A percentile compares a stretch with the other conserved stretches of the same genome.
Conservation (phyloP, 192 early-diverging fungal genomes). For the Coemansia sp. region DNA sequence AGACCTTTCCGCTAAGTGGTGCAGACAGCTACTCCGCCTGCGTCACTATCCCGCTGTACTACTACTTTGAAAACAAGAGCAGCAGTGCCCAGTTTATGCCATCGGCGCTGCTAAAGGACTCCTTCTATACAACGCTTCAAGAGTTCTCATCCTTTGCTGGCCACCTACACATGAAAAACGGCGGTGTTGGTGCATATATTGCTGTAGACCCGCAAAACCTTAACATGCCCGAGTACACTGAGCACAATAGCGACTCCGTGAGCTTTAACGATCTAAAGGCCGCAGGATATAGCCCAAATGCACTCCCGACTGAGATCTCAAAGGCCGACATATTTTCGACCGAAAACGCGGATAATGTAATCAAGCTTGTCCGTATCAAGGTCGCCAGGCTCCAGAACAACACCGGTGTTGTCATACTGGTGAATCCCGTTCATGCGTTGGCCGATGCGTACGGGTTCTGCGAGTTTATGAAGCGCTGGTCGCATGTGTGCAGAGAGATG, state of each 20-base stretch:
- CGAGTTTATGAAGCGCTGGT: conserved; percentile 28
- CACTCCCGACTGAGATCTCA: conserved; percentile 3
- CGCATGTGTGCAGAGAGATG: conserved; percentile 7
- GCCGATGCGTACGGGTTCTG: conserved; percentile 24
- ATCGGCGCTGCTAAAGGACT: conserved; percentile 6
- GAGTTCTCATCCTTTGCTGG: conserved; percentile 32
- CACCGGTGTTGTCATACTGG: conserved; percentile 28
- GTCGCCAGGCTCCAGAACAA: conserved; percentile 20
- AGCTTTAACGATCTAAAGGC: conserved; percentile 12
- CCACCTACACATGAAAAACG: background rate
- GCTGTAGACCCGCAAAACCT: conserved; percentile 15
- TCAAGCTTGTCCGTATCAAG: conserved; percentile 14
- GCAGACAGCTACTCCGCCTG: conserved; percentile 13
- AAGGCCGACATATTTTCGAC: background rate
- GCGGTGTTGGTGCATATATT: conserved; percentile 1
- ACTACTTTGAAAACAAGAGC: conserved; percentile 17
- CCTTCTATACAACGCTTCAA: conserved; percentile 16
- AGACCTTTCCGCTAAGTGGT: conserved; percentile 9
- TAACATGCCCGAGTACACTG: conserved; percentile 32
- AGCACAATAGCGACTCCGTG: conserved; percentile 7
- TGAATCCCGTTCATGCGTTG: conserved; percentile 18
- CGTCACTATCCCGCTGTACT: conserved; percentile 16
- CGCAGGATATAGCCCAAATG: conserved; percentile 6
- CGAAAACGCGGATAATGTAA: background rate
- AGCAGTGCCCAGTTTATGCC: conserved; percentile 26